Evolutionary conservation across 2,329 filamentous ascomycete species (phyloP), one percentile per base, ranked within the genome.

Genomic region (Pseudogymnoascus destructans): DNA sequence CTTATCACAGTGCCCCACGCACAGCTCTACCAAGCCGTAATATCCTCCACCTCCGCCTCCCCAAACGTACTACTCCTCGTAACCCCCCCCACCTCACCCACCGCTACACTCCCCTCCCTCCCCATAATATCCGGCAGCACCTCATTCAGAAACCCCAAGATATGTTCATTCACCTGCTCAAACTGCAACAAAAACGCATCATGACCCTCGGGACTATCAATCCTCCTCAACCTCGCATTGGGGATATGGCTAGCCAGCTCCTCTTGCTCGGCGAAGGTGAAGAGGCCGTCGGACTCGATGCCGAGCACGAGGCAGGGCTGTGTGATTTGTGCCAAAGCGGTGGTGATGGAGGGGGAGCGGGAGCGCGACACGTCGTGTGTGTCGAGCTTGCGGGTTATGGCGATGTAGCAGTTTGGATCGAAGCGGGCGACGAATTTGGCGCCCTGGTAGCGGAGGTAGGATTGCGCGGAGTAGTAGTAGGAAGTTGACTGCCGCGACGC

Each of bases 371-470:
- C 83, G 70, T 98, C 93, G 71, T 98, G 93, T 0, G 93, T 97
- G 70, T 98, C 93, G 13, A 98, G 81, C 73, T 98, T 98, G 67
- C 93, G 86, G 3, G 93, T 97, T 72, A 98, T 96, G 64, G 93
- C 91, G 65, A 98, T 97, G 74, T 98, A 98, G 74, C 93, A 98
- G 71, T 98, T 98, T 67, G 90, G 89, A 72, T 98, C 93, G 71
- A 97, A 98, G 8, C 93, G 87, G 71, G 88, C 90, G 66, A 97
- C 93, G 66, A 98, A 98, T 72, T 98, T 98, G 66, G 86, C 81
- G 59, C 90, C 92, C 73, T 98, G 93, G 72, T 98, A 98, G 17
- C 93, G 87, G 42, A 98, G 80, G 72, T 98, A 98, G 0, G 91
- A 96, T 71, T 98, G 93, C 0, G 93, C 93, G 0, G 93, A 97